These are phyloP conservation scores for Aleurites moluccanus DNA, from an alignment of 441 rosid genomes.

Conservation along the genomic window DNA sequence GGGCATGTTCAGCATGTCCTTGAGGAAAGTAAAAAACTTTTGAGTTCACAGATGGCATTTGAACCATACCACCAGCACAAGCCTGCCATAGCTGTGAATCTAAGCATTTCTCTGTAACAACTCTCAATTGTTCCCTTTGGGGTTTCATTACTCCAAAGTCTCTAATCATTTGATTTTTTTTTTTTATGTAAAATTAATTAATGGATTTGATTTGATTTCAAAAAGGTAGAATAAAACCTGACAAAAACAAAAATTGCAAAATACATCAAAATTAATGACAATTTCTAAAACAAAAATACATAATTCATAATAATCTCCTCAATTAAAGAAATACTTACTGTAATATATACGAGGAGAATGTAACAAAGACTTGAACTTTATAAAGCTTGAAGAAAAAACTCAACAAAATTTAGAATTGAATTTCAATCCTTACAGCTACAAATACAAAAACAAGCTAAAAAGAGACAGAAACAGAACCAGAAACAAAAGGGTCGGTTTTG, in stretches of 20 bases:
- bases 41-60: constrained; percentile 74
- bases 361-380: not conserved
- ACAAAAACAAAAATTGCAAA: not conserved
- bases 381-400: not conserved
- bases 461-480: not conserved
- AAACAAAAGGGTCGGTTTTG: not conserved
- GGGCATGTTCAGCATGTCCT: constrained; percentile 92
- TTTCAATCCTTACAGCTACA: not conserved
- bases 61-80: constrained; percentile 97
- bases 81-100: constrained; percentile 99
- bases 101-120: constrained; percentile 54
- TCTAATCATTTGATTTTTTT: constrained; percentile 41
- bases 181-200: constrained; percentile 1
- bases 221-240: not conserved
- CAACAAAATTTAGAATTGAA: not conserved
- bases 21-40: constrained; percentile 90
- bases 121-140: constrained; percentile 39
- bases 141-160: constrained; percentile 50
- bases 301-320: not conserved
- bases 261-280: not conserved
- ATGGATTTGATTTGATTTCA: not conserved
- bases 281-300: not conserved
- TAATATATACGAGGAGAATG: not conserved
- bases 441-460: not conserved
- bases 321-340: not conserved